phyloP scores from a whole-genome alignment of 768 basidiomycete genomes.

The Tylopilus subfusipes region DNA sequence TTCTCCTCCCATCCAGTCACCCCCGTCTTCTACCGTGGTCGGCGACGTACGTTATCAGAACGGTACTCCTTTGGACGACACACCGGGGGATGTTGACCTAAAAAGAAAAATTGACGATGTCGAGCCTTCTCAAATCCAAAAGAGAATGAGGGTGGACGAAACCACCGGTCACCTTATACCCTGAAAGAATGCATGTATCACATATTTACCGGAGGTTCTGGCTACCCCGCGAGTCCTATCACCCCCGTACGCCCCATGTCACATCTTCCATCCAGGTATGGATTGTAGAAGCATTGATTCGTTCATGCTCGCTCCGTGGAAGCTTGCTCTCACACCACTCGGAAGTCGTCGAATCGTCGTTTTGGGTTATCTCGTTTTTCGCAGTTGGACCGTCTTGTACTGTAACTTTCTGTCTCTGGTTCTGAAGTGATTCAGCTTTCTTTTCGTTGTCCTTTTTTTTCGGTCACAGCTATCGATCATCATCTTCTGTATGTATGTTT shows the following conservation, averaged over 20 bases:
- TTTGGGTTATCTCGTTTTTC: constrained; percentile 33
- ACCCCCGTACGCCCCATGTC: constrained; percentile 18
- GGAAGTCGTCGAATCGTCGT: constrained; percentile 31
- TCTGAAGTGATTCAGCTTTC: constrained; percentile 10
- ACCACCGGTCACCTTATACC: constrained; percentile 50
- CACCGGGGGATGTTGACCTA: constrained; percentile 48
- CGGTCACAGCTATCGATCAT: constrained; percentile 25
- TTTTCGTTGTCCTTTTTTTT: constrained; percentile 11
- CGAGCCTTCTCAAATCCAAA: constrained; percentile 50
- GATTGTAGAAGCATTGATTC: constrained; percentile 27
- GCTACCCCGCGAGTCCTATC: constrained; percentile 22
- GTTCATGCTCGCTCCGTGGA: constrained; percentile 27
- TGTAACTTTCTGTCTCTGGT: constrained; percentile 27
- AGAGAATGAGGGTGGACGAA: constrained; percentile 72
- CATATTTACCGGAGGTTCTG: constrained; percentile 19
- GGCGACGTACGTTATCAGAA: constrained; percentile 34
- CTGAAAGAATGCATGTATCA: constrained; percentile 38
- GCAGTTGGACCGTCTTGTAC: constrained; percentile 36
- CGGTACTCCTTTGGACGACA: constrained; percentile 38
- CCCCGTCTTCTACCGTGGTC: constrained; percentile 38
- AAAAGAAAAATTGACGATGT: constrained; percentile 58
- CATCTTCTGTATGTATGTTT: constrained; percentile 33
- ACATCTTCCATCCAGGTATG: constrained; percentile 28
- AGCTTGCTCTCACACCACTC: constrained; percentile 25
- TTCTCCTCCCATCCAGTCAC: constrained; percentile 60